A percentile compares a stretch with the other conserved stretches of the same genome.
phyloP scores from a whole-genome alignment of 192 early-diverging fungal genomes.

The Coemansia sp. region DNA sequence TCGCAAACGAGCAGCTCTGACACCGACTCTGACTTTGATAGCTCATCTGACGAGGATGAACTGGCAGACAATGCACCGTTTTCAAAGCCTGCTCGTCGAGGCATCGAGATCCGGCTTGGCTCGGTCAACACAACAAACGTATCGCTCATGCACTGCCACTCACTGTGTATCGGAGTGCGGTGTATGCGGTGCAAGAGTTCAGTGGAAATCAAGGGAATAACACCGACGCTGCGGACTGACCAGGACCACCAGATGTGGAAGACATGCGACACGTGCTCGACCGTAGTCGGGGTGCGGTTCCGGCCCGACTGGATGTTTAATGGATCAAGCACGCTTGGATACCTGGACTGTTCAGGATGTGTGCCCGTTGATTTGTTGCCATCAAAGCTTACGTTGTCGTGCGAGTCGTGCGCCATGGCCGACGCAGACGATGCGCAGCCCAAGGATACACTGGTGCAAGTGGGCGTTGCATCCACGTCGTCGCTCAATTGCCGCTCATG shows the following conservation, averaged over 20 bases:
- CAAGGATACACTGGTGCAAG: constrained; percentile 11
- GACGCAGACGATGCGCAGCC: constrained; percentile 8
- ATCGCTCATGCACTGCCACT: constrained; percentile 63
- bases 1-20: not conserved
- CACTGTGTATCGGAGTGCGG: constrained; percentile 63
- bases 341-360: constrained; percentile 71
- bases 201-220: constrained; percentile 61
- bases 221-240: constrained; percentile 21
- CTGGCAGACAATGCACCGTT: constrained; percentile 19
- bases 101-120: constrained; percentile 75
- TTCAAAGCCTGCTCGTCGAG: constrained; percentile 57
- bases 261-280: constrained; percentile 59
- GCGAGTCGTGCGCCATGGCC: constrained; percentile 61
- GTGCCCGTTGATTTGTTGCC: constrained; percentile 72
- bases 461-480: constrained; percentile 23
- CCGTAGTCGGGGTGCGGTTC: constrained; percentile 58
- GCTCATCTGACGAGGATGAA: constrained; percentile 14
- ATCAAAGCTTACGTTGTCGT: constrained; percentile 67
- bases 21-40: constrained; percentile 2
- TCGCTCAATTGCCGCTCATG: constrained; percentile 36
- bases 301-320: constrained; percentile 63
- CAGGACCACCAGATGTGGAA: constrained; percentile 52
- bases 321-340: constrained; percentile 61
- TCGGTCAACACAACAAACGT: constrained; percentile 63
- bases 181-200: constrained; percentile 77